These are phyloP conservation scores for Jimgerdemannia flammicorona DNA, from an alignment of 192 early-diverging fungal species.

Conservation along the genomic window DNA sequence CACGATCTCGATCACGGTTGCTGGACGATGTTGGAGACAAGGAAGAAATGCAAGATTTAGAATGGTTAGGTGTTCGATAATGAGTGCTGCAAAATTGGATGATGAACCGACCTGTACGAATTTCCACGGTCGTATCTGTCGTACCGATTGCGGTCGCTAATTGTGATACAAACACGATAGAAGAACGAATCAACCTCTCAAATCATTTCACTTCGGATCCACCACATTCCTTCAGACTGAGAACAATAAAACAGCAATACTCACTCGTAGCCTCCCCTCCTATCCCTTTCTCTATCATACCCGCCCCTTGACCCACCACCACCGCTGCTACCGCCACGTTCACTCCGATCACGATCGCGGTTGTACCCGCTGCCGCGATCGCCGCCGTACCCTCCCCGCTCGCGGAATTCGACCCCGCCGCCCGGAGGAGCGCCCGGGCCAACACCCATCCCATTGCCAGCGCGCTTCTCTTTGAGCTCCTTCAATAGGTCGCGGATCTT, in stretches of 20 bases:
- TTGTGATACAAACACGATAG: neutral
- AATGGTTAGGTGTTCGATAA: neutral
- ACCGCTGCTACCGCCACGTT: slow-evolving; percentile 11
- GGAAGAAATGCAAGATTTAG: neutral
- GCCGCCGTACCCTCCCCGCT: neutral
- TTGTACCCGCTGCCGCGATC: slow-evolving; percentile 1
- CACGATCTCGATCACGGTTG: neutral
- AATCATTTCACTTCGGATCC: neutral
- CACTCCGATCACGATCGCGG: slow-evolving; percentile 15
- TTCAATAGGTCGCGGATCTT: slow-evolving; percentile 44
- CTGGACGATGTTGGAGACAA: neutral
- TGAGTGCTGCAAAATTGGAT: neutral
- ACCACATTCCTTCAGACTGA: neutral
- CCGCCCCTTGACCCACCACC: slow-evolving; percentile 8
- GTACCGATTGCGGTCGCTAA: neutral
- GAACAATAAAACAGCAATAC: neutral
- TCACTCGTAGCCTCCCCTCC: neutral
- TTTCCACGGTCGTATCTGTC: neutral
- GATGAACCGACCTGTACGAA: neutral
- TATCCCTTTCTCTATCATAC: neutral
- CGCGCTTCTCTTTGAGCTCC: slow-evolving; percentile 34
- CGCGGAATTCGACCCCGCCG: neutral
- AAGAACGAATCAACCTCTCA: neutral
- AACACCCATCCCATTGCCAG: neutral
- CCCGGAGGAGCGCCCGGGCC: neutral